These are phyloP conservation scores for Penicillium argentinense DNA, from an alignment of 495 filamentous ascomycete genomes.

Conservation along the genomic window DNA sequence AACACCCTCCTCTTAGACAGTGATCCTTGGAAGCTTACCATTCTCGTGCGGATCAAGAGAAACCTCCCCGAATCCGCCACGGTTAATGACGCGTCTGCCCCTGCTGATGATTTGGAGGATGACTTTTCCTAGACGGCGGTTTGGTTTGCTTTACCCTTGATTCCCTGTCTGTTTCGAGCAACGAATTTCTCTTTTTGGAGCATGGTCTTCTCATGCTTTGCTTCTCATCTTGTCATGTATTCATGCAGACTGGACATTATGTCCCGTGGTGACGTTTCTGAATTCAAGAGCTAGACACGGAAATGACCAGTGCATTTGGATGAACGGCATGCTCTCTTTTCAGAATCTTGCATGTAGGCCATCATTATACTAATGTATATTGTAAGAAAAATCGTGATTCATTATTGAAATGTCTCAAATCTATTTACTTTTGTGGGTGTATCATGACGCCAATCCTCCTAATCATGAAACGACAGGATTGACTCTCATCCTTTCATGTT, in stretches of 20 bases:
- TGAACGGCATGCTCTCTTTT: too few relatives aligned
- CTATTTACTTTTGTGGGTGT: conserved; percentile 34
- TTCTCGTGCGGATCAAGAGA: neutral
- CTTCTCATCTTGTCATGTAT: conserved; percentile 1
- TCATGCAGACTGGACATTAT: conserved; percentile 2
- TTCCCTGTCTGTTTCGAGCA: conserved; percentile 28
- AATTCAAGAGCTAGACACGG: neutral
- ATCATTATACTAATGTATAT: neutral
- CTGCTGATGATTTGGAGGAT: conserved; percentile 64
- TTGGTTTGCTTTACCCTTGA: conserved; percentile 22
- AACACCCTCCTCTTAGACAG: too few relatives aligned
- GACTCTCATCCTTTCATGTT: conserved; percentile 31
- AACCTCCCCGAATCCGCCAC: neutral
- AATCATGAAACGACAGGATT: conserved; percentile 4
- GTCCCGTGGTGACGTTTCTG: neutral
- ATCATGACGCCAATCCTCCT: conserved; percentile 23
- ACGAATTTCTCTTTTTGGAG: conserved; percentile 9
- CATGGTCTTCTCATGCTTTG: conserved; percentile 9
- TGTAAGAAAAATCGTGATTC: conserved; percentile 38
- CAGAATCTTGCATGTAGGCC: too few relatives aligned
- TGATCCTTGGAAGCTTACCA: neutral
- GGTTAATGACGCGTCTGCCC: neutral
- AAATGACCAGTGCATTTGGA: neutral
- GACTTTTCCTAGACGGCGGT: conserved; percentile 60
- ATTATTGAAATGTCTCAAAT: conserved; percentile 32